Conservation (phyloP, 2,329 filamentous ascomycete species). For the Arthrobotrys musiformis region DNA sequence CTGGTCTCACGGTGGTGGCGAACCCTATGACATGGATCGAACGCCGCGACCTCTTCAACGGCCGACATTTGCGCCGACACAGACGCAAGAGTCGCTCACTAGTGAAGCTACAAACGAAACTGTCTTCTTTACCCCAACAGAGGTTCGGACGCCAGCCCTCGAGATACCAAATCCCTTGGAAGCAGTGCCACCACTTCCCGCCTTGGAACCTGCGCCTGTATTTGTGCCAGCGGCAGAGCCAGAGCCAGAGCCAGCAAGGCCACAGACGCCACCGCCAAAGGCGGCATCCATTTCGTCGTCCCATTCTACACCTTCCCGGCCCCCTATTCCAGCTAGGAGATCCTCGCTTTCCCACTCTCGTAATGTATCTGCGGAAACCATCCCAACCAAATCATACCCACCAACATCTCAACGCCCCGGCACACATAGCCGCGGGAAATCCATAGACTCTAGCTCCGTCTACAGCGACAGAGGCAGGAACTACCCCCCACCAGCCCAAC, state of each 20-base stretch:
- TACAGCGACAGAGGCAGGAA: slow-evolving; percentile 33
- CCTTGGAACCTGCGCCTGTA: neutral
- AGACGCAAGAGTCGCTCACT: slow-evolving; percentile 31
- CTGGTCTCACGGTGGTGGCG: no score
- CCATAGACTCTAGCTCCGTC: slow-evolving; percentile 48
- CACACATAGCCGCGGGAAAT: slow-evolving; percentile 44
- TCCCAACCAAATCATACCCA: slow-evolving; percentile 45
- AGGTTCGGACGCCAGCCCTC: slow-evolving; percentile 15
- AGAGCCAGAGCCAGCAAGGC: neutral
- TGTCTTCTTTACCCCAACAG: slow-evolving; percentile 48
- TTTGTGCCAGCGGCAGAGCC: neutral
- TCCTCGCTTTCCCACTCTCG: slow-evolving; percentile 47
- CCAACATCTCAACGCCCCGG: slow-evolving; percentile 38
- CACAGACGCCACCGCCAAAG: slow-evolving; percentile 33
- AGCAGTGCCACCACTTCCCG: slow-evolving; percentile 18
- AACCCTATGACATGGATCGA: neutral
- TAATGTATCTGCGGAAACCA: slow-evolving; percentile 35
- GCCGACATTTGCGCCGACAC: slow-evolving; percentile 22
- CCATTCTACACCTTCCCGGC: slow-evolving; percentile 39
- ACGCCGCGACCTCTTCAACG: slow-evolving; percentile 38
- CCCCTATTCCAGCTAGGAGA: slow-evolving; percentile 29
- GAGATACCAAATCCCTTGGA: slow-evolving; percentile 32
- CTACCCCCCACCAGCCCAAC: slow-evolving; percentile 31
- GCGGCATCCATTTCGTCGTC: slow-evolving; percentile 22
- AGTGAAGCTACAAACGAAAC: slow-evolving; percentile 48